Base-by-base conservation (phyloP, 179 eudicot species). In the Corrigiola litoralis region DNA sequence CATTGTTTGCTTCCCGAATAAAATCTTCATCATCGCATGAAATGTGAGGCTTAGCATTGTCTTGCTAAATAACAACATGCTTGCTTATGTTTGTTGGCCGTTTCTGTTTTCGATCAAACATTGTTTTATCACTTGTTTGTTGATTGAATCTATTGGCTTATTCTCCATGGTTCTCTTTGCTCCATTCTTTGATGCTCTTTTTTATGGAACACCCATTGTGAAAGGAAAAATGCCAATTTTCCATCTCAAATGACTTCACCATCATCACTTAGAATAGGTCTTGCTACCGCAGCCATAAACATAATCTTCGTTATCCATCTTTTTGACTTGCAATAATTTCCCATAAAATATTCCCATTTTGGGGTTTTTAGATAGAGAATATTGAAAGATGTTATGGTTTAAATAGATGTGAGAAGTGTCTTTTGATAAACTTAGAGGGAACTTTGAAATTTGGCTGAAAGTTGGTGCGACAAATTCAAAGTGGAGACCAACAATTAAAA, bases 31-130 rank as follows among this genome's bases (percentile, higher is more conserved):
- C 67, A 21, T 49, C 36, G 5, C 32, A 20, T 20, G 4, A 6
- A 1, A 64, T 49, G 17, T 64, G 58, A 1, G 68, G 58, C 12
- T 9, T 50, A 5, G 58, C 68, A 24, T 49, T 20, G 12, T 48
- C 25, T 36, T 34, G 38, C 12, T 55, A 16, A 13, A 55, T 55
- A 33, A 11, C 31, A 2, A 55, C 33, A 1, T 36, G 33, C 3
- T 38, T 23, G 11, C 31, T 11, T 18, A 18, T 13, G 17, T 2
- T 13, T 0, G 37, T 5, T 1, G 44, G 56, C 67, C 58, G 49
- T 23, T 49, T 48, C 16, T 17, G 1, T 48, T 36, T 2, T 46
- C 29, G 2, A 63, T 5, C 13, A 59, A 5, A 1, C 29, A 48
- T 25, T 25, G 4, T 14, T 18, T 32, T 0, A 49, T 47, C 2